Base-by-base conservation (phyloP, 202 grass and related monocot genomes). In the Setaria viridis region DNA sequence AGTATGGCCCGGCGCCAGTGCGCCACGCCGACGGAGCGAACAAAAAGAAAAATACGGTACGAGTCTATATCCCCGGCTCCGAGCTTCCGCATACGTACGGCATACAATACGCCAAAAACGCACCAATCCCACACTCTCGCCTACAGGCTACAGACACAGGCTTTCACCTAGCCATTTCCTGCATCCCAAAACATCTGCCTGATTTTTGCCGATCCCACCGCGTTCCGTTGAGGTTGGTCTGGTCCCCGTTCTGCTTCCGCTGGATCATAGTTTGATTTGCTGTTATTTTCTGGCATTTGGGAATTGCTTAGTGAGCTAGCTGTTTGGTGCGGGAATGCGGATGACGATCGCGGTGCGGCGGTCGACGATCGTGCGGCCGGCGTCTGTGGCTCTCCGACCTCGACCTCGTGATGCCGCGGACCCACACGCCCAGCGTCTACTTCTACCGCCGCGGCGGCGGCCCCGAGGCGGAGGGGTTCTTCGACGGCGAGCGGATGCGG, bases 391-490 rank as follows among this genome's bases (percentile, higher is more conserved):
- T 91, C 84, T 94, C 94, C 11, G 92, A 91, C 77, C 83, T 91
- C 3, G 92, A 94, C 25, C 84, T 94, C 62, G 84, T 97, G 7
- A 86, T 92, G 13, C 92, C 88, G 14, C 85, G 88, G 39, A 90
- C 91, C 88, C 90, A 94, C 88, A 94, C 92, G 13, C 90, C 86
- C 35, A 97, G 90, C 76, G 90, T 91, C 16, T 94, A 93, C 79
- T 97, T 94, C 92, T 94, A 97, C 84, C 90, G 88, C 42, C 74
- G 20, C 4, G 49, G 3, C 1, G 17, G n/a, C 1, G 50, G 11
- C 7, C 21, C 59, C 21, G 20, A 21, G 30, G 19, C 12, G n/a
- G 55, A 41, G 43, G 54, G 54, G 55, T 97, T 94, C 92, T 94
- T 97, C 19, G 83, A 91, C 62, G 86, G 78, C 34, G 88, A 78